Evolutionary conservation across 352 stramenopile genomes (phyloP).

Genomic region (Phytophthora citrophthora): DNA sequence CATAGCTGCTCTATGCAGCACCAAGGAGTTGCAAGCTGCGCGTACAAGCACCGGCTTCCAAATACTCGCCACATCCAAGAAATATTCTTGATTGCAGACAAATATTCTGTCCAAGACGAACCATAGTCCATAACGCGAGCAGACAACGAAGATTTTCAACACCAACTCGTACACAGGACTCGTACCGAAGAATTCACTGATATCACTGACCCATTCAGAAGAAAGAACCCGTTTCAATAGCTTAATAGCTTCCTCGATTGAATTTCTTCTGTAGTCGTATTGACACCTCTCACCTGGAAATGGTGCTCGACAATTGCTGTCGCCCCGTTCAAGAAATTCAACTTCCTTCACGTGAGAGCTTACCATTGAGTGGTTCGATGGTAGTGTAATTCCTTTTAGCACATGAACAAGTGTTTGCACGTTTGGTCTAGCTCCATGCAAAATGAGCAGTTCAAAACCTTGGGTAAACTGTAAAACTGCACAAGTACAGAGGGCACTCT

Average conservation of each 20-base stretch:
- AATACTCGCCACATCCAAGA: slow-evolving; percentile 43
- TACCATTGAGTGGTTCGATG: slow-evolving; percentile 7
- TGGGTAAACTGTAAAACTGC: slow-evolving; percentile 46
- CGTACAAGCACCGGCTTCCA: slow-evolving; percentile 60
- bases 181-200: slow-evolving; percentile 47
- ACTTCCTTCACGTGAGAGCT: slow-evolving; percentile 10
- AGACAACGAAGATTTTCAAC: slow-evolving; percentile 53
- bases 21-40: slow-evolving; percentile 46
- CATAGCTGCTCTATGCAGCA: slow-evolving; percentile 58
- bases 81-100: slow-evolving; percentile 38
- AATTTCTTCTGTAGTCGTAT: slow-evolving; percentile 27
- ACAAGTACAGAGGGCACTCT: slow-evolving; percentile 44
- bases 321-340: slow-evolving; percentile 21
- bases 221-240: slow-evolving; percentile 42
- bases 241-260: slow-evolving; percentile 15
- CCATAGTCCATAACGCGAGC: slow-evolving; percentile 57
- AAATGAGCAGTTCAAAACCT: slow-evolving; percentile 47
- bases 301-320: not conserved
- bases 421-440: slow-evolving; percentile 40
- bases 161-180: slow-evolving; percentile 51
- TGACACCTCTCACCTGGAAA: slow-evolving; percentile 25
- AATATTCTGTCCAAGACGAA: slow-evolving; percentile 52
- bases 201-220: slow-evolving; percentile 21
- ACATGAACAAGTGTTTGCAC: slow-evolving; percentile 38
- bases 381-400: slow-evolving; percentile 34